These are phyloP conservation scores for Nicotiana knightiana DNA, from an alignment of 257 asterid genomes.

Conservation along the genomic window DNA sequence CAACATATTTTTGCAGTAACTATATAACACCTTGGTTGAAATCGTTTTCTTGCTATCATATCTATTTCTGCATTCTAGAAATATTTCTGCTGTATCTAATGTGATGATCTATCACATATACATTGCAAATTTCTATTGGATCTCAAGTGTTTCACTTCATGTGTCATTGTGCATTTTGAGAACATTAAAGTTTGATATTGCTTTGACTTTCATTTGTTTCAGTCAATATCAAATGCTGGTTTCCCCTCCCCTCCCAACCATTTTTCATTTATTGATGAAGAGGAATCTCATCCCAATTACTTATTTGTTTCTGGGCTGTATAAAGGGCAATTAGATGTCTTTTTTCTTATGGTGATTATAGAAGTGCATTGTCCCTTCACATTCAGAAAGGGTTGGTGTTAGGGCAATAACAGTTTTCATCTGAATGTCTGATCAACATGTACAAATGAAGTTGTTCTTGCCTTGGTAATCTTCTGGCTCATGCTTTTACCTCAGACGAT, in stretches of 20 bases:
- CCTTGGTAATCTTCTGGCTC: not conserved
- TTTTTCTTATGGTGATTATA: not conserved
- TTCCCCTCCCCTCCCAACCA: not conserved
- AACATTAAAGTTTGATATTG: not conserved
- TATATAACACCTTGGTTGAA: not conserved
- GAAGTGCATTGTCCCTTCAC: not conserved
- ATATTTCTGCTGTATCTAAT: not conserved
- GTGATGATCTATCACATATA: not conserved
- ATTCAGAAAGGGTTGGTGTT: not conserved
- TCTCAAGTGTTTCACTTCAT: not conserved
- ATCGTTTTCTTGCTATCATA: not conserved
- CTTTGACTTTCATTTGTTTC: not conserved
- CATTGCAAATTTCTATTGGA: not conserved
- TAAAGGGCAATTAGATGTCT: not conserved
- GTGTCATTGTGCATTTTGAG: not conserved
- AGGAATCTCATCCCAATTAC: not conserved
- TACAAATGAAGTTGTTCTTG: not conserved
- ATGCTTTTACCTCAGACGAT: not conserved
- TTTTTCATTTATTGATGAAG: not conserved
- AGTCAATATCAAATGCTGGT: not conserved
- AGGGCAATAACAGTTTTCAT: not conserved
- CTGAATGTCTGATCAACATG: not conserved
- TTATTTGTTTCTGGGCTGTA: not conserved
- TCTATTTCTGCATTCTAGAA: not conserved
- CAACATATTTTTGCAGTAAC: not conserved